Evolutionary conservation across 176 grass and related monocot genomes (phyloP).

Genomic region (Oryza brachyantha): DNA sequence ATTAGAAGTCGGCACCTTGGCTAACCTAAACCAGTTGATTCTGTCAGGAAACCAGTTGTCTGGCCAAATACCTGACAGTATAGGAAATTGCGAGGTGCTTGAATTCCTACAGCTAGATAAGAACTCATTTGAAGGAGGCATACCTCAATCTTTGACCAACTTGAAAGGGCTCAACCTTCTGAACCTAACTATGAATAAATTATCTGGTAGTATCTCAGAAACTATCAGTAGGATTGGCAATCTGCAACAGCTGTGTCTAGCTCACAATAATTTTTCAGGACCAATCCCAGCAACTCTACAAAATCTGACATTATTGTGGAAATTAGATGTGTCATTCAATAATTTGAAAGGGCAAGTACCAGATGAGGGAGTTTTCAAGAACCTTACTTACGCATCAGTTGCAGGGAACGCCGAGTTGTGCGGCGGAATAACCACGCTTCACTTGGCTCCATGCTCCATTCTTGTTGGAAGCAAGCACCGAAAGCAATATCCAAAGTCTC

Average conservation of each 20-base stretch:
- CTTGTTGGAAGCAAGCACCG: background rate
- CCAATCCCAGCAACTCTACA: slow-evolving; percentile 18
- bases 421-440: slow-evolving; percentile 15
- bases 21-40: background rate
- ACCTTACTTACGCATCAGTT: slow-evolving; percentile 18
- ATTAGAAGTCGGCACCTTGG: background rate
- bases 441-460: background rate
- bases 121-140: slow-evolving; percentile 37
- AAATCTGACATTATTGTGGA: background rate
- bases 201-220: slow-evolving; percentile 13
- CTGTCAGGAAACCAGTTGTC: slow-evolving; percentile 38
- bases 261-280: slow-evolving; percentile 30
- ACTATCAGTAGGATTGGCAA: background rate
- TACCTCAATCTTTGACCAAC: slow-evolving; percentile 20
- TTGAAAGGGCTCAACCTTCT: slow-evolving; percentile 24
- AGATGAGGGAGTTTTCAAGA: slow-evolving; percentile 19
- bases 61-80: slow-evolving; percentile 18
- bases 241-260: slow-evolving; percentile 7
- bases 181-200: slow-evolving; percentile 22
- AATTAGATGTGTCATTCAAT: slow-evolving; percentile 33
- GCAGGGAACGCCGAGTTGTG: slow-evolving; percentile 13
- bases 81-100: slow-evolving; percentile 16
- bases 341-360: slow-evolving; percentile 34
- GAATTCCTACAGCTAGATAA: slow-evolving; percentile 14
- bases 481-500: background rate